Evolutionary conservation across 805 yeast species (phyloP), one percentile per base, ranked within the genome.

Genomic region (Ogataea trehalophila): DNA sequence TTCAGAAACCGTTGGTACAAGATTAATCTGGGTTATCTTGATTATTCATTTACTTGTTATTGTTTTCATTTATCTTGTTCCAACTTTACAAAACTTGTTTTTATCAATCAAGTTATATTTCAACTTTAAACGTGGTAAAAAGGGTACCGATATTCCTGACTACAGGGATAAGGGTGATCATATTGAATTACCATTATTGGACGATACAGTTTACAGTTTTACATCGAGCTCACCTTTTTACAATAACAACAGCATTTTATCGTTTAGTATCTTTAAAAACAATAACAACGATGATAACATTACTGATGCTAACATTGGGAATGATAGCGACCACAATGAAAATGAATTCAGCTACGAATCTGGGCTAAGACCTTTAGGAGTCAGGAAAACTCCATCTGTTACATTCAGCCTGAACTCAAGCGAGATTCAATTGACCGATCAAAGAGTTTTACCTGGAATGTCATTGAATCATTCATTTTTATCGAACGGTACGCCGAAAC

Each of bases 11-110:
- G 47, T 55, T 0, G 57, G 79, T 42, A 69, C 78, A 1, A 62
- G 69, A 46, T 65, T 77, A 40, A 75, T 76, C 0, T 74, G 69
- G 56, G 65, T 67, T 1, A 78, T 76, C 46, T 56, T 75, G 22
- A 33, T 66, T 7, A 58, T 77, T 7, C 80, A 77, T 57, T 39
- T 62, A 23, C 2, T 61, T 7, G 54, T 57, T 2, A 39, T 63
- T 8, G 38, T 62, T 8, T 48, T 56, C 14, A 22, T 63, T 7
- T 65, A 59, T 40, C 35, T 63, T 17, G 2, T 59, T 3, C 68
- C 68, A n/a, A 53, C 65, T 4, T n/a, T 61, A 9, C 53, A 53
- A 34, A 62, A 61, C 20, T 17, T 62, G 62, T 69, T 42, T 60
- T 66, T 51, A 31, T 47, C 55, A 23, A 36, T 43, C n/a, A 44